Evolutionary conservation across 345 rosid species (phyloP), one percentile per base, ranked within the genome.

Genomic region (Rhodamnia rubescens): DNA sequence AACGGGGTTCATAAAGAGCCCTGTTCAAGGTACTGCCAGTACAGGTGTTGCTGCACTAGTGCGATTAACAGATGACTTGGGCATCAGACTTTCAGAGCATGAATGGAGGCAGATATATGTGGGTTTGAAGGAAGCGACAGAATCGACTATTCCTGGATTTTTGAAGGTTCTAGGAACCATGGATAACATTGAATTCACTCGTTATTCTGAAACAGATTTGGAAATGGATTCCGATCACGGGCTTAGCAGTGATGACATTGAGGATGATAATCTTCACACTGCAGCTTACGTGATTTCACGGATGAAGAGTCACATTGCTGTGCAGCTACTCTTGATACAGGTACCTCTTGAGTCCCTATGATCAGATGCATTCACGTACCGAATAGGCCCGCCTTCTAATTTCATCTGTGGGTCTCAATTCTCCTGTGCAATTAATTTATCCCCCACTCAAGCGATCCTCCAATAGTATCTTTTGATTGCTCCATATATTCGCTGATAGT

Each of bases 1-100:
- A 91, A 92, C 93, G 51, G 96, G 93, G 59, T 91, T 93, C 88
- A 90, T 97, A 78, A 94, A 90, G 86, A 94, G 92, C 91, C 92
- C 98, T 80, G 88, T 92, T 64, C 96, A 95, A 85, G 96, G 98
- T 86, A 93, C 93, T 90, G 93, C 98, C 49, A 93, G 94, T 91
- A 90, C 94, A 64, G 97, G 98, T 78, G 92, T 95, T 83, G 90
- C 95, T 69, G 91, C 95, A 1, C 84, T 96, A 88, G 88, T 93
- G 87, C 95, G 87, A 55, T 88, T 96, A 85, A 90, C 95, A 7
- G 91, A 92, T 80, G 93, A 94, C 85, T 88, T 96, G 88, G 93
- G 94, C 29, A 89, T 87, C 88, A 89, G 64, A 83, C 90, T 95
- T 85, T 91, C 94, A 52, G 92, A 94, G 86, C 93, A 92, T 59